Evolutionary conservation across 805 yeast genomes (phyloP).

Genomic region (Saccharomycopsis selenospora): DNA sequence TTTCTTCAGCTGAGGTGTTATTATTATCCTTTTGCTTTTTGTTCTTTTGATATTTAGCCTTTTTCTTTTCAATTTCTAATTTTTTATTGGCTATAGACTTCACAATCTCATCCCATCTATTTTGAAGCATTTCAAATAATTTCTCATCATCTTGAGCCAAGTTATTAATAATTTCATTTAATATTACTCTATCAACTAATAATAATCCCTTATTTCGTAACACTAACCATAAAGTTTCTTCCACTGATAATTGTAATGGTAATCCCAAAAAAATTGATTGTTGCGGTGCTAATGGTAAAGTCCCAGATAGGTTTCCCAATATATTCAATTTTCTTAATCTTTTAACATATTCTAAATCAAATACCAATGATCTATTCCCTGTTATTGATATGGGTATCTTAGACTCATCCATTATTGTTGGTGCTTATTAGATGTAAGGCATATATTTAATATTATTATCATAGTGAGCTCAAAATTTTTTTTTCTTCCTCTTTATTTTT

Average conservation of each 20-base stretch:
- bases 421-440: too few relatives aligned
- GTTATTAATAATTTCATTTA: slow-evolving; percentile 18
- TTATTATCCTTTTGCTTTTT: slow-evolving; percentile 10
- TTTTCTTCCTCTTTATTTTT: too few relatives aligned
- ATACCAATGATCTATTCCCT: slow-evolving; percentile 39
- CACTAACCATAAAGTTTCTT: slow-evolving; percentile 67
- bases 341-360: slow-evolving; percentile 47
- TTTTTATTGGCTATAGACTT: slow-evolving; percentile 19
- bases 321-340: slow-evolving; percentile 54
- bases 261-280: slow-evolving; percentile 83
- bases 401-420: too few relatives aligned
- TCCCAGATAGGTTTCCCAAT: slow-evolving; percentile 73
- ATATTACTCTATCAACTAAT: slow-evolving; percentile 34
- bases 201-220: slow-evolving; percentile 34
- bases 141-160: slow-evolving; percentile 19
- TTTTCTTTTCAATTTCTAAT: slow-evolving; percentile 20
- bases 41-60: slow-evolving; percentile 6
- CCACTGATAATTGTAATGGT: slow-evolving; percentile 66
- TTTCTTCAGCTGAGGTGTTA: slow-evolving; percentile 2
- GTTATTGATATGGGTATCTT: slow-evolving; percentile 11
- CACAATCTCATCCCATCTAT: slow-evolving; percentile 16
- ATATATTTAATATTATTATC: too few relatives aligned
- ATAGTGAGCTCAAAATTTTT: too few relatives aligned
- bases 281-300: slow-evolving; percentile 86
- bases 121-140: slow-evolving; percentile 6